phyloP scores from a whole-genome alignment of 257 asterid genomes.

The Cruciata laevipes region DNA sequence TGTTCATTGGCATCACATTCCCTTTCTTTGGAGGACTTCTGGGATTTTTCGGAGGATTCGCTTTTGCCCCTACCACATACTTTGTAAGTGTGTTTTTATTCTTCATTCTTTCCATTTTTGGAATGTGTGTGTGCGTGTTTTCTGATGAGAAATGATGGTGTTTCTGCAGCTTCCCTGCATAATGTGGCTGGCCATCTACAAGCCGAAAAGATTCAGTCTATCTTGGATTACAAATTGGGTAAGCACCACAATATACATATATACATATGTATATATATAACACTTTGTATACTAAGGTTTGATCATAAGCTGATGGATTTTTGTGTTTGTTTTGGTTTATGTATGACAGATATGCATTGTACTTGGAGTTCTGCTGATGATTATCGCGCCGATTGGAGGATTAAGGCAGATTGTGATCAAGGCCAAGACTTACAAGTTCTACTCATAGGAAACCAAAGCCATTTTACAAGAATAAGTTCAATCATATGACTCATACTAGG shows the following conservation, averaged over 20 bases:
- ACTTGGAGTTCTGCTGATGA: not conserved
- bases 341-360: conserved; percentile 1
- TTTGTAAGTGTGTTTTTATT: conserved; percentile 43
- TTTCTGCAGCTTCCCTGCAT: not conserved
- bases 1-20: conserved; percentile 78
- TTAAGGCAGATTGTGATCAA: not conserved
- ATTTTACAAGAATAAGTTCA: too few relatives aligned
- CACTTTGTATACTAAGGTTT: not conserved
- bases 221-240: not conserved
- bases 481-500: not conserved
- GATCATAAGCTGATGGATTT: not conserved
- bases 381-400: conserved; percentile 1
- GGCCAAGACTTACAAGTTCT: not conserved
- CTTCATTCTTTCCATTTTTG: not conserved
- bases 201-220: not conserved
- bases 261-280: not conserved
- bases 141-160: not conserved
- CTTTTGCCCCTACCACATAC: conserved; percentile 94
- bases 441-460: not conserved
- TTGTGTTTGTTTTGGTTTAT: not conserved
- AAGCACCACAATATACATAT: not conserved
- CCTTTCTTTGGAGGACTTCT: conserved; percentile 95
- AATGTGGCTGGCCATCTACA: conserved; percentile 3
- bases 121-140: not conserved
- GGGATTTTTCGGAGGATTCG: conserved; percentile 89